These are phyloP conservation scores for Eimeria tenella DNA, from an alignment of 169 alveolate species.

Conservation along the genomic window DNA sequence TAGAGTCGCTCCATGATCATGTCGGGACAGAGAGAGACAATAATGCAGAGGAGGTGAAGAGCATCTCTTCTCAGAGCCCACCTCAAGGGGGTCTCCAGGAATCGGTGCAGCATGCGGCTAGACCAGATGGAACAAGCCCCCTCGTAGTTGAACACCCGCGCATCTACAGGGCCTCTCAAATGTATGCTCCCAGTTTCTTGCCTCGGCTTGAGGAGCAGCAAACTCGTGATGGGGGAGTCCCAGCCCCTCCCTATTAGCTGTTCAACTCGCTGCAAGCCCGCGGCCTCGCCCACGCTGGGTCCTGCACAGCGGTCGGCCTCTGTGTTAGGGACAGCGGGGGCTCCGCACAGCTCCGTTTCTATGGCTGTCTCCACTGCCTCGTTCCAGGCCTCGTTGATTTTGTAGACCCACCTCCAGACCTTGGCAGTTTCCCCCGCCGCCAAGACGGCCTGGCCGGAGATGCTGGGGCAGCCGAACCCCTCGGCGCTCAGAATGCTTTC, in stretches of 20 bases:
- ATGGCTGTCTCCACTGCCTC: background rate
- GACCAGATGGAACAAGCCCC: slow-evolving; percentile 72
- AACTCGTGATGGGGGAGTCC: slow-evolving; percentile 22
- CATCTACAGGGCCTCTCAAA: slow-evolving; percentile 55
- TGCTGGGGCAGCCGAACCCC: slow-evolving; percentile 73
- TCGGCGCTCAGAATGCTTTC: slow-evolving; percentile 34
- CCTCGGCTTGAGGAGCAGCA: slow-evolving; percentile 65
- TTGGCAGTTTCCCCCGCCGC: slow-evolving; percentile 82
- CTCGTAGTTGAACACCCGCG: slow-evolving; percentile 74
- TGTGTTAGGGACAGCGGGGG: background rate
- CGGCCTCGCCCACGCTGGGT: background rate
- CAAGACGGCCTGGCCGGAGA: slow-evolving; percentile 82
- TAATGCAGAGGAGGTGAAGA: slow-evolving; percentile 84
- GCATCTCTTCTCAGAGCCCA: slow-evolving; percentile 85
- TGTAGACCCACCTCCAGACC: slow-evolving; percentile 84
- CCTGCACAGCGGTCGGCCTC: background rate
- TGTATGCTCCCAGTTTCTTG: slow-evolving; percentile 55
- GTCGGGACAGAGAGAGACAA: slow-evolving; percentile 86
- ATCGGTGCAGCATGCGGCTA: slow-evolving; percentile 63
- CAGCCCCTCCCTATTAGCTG: slow-evolving; percentile 15
- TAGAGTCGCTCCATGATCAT: slow-evolving; percentile 80
- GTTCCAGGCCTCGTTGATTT: slow-evolving; percentile 80
- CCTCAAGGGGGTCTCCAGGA: slow-evolving; percentile 64
- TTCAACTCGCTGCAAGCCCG: background rate
- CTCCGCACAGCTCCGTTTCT: background rate